Base-by-base conservation (phyloP, 2,329 filamentous ascomycete genomes). In the Teratosphaeria destructans region DNA sequence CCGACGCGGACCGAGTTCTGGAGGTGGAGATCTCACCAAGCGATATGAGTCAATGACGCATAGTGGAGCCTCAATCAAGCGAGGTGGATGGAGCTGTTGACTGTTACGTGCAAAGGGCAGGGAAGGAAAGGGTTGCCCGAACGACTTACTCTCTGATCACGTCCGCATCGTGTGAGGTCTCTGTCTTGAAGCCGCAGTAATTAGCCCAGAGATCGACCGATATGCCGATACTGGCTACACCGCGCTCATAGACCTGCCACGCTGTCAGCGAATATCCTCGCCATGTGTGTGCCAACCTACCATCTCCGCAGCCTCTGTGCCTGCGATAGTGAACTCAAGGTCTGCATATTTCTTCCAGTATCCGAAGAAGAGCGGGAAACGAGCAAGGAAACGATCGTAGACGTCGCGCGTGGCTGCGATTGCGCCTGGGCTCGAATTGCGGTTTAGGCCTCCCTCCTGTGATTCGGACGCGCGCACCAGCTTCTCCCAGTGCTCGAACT, bases 291-390 rank as follows among this genome's bases (percentile, higher is more conserved):
- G 19, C 16, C 54, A 27, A 57, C 82, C 70, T 74, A 96, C 91
- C 88, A 96, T 95, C 75, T 97, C 94, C 58, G 94, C 94, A 52
- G 93, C 93, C 78, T 99, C 94, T 5, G 94, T 95, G 19, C 94
- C 94, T 4, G 91, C 91, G 65, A 99, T 96, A 56, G 91, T 91
- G 77, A 99, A 99, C 72, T 99, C 94, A 64, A 95, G 82, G 70
- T 97, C 93, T 70, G 94, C 94, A 81, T 97, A 99, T 74, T 96
- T 97, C 79, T 97, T 97, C 94, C 94, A 99, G 78, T 97, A 99
- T 57, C 93, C 94, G 70, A 97, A 99, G 47, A 97, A 84, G 11
- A 97, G 82, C 2, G 94, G 94, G 65, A 96, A 99, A 72, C 96
- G 96, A 62, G 89, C 84, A 26, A 99, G 86, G 71, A 99, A 95